Evolutionary conservation across 148 eudicot species (phyloP).

Genomic region (Nepenthes mirabilis): DNA sequence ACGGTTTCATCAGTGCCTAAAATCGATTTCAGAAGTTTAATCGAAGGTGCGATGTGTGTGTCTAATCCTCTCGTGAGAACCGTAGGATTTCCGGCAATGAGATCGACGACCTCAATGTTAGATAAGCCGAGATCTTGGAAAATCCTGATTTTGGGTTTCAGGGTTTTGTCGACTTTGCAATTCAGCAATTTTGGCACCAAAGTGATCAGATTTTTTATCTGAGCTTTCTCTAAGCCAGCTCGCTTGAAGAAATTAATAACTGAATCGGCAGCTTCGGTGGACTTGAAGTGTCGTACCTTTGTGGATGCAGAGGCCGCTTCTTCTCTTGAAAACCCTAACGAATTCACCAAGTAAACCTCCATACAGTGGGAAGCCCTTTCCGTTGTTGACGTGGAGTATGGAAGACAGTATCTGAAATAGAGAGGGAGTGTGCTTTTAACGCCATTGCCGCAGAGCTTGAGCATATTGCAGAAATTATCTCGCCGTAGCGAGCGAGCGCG

Average conservation of each 20-base stretch:
- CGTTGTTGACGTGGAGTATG: too few species aligned
- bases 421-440: too few species aligned
- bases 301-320: slow-evolving; percentile 1
- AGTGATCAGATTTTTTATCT: slow-evolving; percentile 3
- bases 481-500: too few species aligned
- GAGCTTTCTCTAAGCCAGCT: not conserved
- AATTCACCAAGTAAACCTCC: slow-evolving; percentile 2
- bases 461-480: too few species aligned
- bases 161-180: slow-evolving; percentile 5
- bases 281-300: slow-evolving; percentile 2
- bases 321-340: slow-evolving; percentile 7
- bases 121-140: slow-evolving; percentile 8
- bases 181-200: not conserved
- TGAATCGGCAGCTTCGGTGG: slow-evolving; percentile 1
- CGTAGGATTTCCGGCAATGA: too few species aligned
- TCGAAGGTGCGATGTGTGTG: too few species aligned
- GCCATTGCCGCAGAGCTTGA: too few species aligned
- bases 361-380: not conserved
- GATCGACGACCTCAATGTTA: slow-evolving; percentile 1
- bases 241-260: slow-evolving; percentile 2
- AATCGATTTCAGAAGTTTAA: too few species aligned
- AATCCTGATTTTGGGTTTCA: slow-evolving; percentile 11
- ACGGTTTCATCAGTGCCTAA: too few species aligned
- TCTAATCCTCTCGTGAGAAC: too few species aligned
- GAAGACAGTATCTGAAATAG: too few species aligned